Conservation (phyloP, 345 rosid species). For the Excoecaria cochinchinensis region DNA sequence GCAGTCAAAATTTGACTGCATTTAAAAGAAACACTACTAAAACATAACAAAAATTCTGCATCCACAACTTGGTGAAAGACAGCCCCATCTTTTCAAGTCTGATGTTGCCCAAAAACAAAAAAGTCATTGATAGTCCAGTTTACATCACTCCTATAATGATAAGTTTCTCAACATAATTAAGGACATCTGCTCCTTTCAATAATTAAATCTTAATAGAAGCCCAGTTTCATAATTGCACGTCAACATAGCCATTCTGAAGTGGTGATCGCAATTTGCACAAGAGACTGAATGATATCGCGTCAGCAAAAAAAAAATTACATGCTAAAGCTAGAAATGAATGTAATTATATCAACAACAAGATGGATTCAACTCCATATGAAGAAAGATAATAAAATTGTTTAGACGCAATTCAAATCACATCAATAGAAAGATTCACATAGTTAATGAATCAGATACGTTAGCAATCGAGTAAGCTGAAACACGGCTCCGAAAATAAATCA, state of each 20-base stretch:
- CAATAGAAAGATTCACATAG: slow-evolving; percentile 2
- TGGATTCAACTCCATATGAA: neutral
- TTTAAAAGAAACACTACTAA: no score
- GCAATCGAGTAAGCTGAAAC: neutral
- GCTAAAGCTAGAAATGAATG: neutral
- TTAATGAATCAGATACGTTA: neutral
- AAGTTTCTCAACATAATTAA: neutral
- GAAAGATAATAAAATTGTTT: neutral
- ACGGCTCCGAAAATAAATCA: neutral
- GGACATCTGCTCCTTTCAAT: neutral
- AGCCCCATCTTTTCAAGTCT: slow-evolving; percentile 36
- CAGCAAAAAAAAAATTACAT: neutral
- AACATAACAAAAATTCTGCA: no score
- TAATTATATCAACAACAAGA: neutral
- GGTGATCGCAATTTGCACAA: neutral
- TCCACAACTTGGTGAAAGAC: slow-evolving; percentile 43
- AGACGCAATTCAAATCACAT: neutral
- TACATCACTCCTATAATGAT: neutral
- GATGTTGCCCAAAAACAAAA: neutral
- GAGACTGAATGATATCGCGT: neutral
- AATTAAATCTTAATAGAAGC: neutral
- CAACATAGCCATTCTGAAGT: neutral
- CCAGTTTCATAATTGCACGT: neutral
- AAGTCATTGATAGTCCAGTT: neutral
- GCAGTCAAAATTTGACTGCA: no score